Evolutionary conservation across 208 protist species (phyloP).

Genomic region (Leptomonas pyrrhocoris): DNA sequence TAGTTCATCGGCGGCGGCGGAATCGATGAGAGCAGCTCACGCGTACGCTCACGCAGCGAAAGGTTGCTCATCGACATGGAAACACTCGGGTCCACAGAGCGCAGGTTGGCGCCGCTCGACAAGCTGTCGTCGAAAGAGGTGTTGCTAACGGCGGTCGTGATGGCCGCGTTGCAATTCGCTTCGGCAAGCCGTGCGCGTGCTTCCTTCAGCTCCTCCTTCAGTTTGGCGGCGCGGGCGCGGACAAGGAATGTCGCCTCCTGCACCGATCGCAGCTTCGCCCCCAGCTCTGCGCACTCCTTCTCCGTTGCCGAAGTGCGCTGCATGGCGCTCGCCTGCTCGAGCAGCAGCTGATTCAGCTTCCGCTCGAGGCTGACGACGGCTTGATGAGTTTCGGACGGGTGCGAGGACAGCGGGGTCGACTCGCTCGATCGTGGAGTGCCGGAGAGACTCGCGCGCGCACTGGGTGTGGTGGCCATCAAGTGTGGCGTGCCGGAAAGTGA

Average conservation of each 20-base stretch:
- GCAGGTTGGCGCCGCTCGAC: neutral
- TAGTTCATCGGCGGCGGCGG: constrained; percentile 17
- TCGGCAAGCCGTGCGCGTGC: constrained; percentile 40
- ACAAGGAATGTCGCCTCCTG: constrained; percentile 71
- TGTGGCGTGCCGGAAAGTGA: neutral
- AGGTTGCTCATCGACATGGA: constrained; percentile 21
- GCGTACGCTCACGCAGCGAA: constrained; percentile 32
- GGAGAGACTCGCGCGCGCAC: constrained; percentile 4
- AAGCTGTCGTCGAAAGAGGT: constrained; percentile 23
- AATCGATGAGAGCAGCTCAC: constrained; percentile 34
- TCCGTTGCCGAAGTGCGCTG: constrained; percentile 48
- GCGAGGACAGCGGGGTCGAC: constrained; percentile 17
- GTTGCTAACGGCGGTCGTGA: neutral
- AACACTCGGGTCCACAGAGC: constrained; percentile 11
- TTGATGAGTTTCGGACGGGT: constrained; percentile 38
- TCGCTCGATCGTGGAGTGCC: constrained; percentile 23
- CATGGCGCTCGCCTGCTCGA: constrained; percentile 60
- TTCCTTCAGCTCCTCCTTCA: constrained; percentile 69
- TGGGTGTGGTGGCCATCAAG: neutral
- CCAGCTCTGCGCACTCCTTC: constrained; percentile 55
- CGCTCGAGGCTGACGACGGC: constrained; percentile 57
- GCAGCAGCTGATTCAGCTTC: constrained; percentile 67
- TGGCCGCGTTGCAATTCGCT: constrained; percentile 19
- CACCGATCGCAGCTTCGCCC: constrained; percentile 53
- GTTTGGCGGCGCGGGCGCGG: constrained; percentile 60